Conservation (phyloP, 352 stramenopile species). For the Pythium vanterpoolii region DNA sequence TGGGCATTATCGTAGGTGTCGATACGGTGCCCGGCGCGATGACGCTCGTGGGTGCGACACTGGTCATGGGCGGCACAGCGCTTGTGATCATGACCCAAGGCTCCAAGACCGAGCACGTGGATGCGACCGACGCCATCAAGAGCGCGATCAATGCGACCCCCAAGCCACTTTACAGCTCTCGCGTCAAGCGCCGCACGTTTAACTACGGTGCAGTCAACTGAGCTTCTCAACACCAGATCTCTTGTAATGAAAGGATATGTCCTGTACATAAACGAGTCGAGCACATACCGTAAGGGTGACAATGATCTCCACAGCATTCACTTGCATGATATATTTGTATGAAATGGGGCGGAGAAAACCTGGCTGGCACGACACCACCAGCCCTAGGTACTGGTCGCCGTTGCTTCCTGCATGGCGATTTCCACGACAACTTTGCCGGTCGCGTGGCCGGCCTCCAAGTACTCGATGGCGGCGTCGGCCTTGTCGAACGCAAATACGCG, state of each 20-base stretch:
- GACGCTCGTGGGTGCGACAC: conserved; percentile 66
- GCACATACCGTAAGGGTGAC: no score
- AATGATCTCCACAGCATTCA: no score
- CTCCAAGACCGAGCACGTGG: conserved; percentile 75
- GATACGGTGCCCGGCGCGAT: conserved; percentile 63
- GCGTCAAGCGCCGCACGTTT: conserved; percentile 42
- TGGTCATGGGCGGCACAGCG: conserved; percentile 78
- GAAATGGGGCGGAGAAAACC: no score
- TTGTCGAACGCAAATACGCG: conserved; percentile 72
- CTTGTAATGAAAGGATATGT: neutral
- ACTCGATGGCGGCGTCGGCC: conserved; percentile 54
- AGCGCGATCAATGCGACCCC: conserved; percentile 49
- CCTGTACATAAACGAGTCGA: neutral
- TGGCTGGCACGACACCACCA: no score
- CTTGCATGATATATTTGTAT: no score
- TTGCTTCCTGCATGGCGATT: neutral
- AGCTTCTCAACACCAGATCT: neutral
- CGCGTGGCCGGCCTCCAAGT: conserved; percentile 55
- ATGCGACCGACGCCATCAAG: conserved; percentile 73
- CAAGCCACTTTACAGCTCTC: conserved; percentile 57
- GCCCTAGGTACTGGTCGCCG: no score
- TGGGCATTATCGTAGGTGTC: conserved; percentile 73
- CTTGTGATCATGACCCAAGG: conserved; percentile 76
- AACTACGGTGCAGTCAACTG: conserved; percentile 40
- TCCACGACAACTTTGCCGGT: conserved; percentile 70